Conservation (phyloP, 2,329 filamentous ascomycete genomes). For the Penicillium psychrosexuale region DNA sequence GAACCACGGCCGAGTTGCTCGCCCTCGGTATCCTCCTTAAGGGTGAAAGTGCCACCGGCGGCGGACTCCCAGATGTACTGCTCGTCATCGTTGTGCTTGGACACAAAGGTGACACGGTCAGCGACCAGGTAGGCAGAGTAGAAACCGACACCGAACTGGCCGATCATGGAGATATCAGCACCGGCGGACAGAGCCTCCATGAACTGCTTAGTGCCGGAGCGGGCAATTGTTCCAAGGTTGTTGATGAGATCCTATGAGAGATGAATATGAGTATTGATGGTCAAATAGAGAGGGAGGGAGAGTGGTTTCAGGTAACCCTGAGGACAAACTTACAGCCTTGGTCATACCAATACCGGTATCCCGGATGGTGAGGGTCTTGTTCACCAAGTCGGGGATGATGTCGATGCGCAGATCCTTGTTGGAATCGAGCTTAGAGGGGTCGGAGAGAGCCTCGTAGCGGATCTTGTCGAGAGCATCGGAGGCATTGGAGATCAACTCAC, state of each 20-base stretch:
- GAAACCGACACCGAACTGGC: slow-evolving; percentile 99
- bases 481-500: slow-evolving; percentile 97
- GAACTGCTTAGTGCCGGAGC: slow-evolving; percentile 99
- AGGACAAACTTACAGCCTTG: slow-evolving; percentile 77
- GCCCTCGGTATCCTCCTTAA: slow-evolving; percentile 84
- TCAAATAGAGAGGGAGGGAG: neutral
- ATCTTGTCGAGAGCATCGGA: slow-evolving; percentile 99
- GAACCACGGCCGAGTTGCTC: slow-evolving; percentile 90
- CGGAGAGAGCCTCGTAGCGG: slow-evolving; percentile 95
- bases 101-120: slow-evolving; percentile 91
- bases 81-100: slow-evolving; percentile 99
- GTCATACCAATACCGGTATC: slow-evolving; percentile 99
- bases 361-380: slow-evolving; percentile 94
- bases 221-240: slow-evolving; percentile 99
- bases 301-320: neutral
- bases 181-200: slow-evolving; percentile 99
- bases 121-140: slow-evolving; percentile 99
- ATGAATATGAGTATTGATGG: neutral
- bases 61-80: slow-evolving; percentile 99
- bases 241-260: slow-evolving; percentile 84
- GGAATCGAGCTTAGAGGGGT: slow-evolving; percentile 93
- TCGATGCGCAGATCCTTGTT: slow-evolving; percentile 98
- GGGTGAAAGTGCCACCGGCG: slow-evolving; percentile 95
- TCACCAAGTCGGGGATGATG: slow-evolving; percentile 96
- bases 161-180: slow-evolving; percentile 99